Conservation (phyloP, 192 early-diverging fungal species). For the Funneliformis mosseae region DNA sequence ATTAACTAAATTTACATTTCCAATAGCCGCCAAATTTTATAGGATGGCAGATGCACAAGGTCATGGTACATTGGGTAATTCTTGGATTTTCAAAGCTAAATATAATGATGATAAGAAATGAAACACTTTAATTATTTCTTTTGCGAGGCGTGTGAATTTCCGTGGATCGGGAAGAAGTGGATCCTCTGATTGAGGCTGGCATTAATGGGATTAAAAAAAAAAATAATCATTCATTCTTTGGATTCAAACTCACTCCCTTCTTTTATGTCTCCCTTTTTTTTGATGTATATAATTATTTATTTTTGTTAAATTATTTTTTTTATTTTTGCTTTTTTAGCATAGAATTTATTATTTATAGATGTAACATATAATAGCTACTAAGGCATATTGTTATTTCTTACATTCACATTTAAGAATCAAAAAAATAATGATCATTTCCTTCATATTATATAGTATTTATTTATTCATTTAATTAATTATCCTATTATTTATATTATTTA, state of each 20-base stretch:
- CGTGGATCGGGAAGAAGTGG: background rate
- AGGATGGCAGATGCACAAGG: conserved; percentile 72
- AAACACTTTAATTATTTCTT: background rate
- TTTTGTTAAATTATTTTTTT: background rate
- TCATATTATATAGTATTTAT: too few relatives aligned
- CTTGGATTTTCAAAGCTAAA: conserved; percentile 82
- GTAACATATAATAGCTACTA: background rate
- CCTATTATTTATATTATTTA: too few relatives aligned
- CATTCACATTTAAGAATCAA: background rate
- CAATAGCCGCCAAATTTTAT: conserved; percentile 76
- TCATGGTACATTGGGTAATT: conserved; percentile 70
- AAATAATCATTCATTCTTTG: background rate
- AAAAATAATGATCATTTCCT: too few relatives aligned
- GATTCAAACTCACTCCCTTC: background rate
- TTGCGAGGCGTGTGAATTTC: background rate
- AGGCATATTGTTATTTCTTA: background rate
- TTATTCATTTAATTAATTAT: too few relatives aligned
- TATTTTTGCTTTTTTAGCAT: background rate
- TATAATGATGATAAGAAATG: conserved; percentile 55
- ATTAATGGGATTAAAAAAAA: too few relatives aligned
- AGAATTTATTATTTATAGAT: background rate
- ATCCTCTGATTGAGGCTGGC: background rate
- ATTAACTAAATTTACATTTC: background rate
- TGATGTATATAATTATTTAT: background rate
- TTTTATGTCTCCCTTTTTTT: background rate